Conservation (phyloP, 768 basidiomycete genomes). For the Fibroporia radiculosa region DNA sequence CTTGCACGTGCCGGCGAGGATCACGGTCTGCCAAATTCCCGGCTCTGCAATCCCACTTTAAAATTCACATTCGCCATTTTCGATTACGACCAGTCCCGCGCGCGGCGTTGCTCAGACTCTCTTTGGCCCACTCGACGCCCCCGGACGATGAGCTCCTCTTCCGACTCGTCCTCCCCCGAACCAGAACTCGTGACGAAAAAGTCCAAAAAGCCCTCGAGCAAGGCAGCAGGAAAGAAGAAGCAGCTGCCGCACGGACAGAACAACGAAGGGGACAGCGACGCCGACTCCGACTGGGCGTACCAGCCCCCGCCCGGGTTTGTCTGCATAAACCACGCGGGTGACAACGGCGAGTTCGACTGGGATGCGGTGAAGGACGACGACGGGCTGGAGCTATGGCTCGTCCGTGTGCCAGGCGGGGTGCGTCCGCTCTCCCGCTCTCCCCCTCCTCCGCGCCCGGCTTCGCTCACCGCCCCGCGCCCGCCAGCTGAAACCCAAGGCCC, state of each 20-base stretch:
- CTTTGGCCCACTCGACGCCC: too few relatives aligned
- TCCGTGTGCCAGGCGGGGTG: constrained; percentile 63
- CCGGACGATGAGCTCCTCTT: constrained; percentile 5
- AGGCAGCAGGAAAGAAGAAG: too few relatives aligned
- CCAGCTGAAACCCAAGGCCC: constrained; percentile 60
- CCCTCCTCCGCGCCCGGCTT: neutral
- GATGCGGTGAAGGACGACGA: constrained; percentile 45
- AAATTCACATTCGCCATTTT: too few relatives aligned
- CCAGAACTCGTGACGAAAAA: constrained; percentile 12
- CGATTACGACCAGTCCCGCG: too few relatives aligned
- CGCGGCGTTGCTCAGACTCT: too few relatives aligned
- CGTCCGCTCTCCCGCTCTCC: constrained; percentile 25
- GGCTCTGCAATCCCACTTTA: too few relatives aligned
- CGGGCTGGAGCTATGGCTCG: constrained; percentile 62
- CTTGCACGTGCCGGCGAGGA: too few relatives aligned
- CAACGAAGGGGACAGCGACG: constrained; percentile 42
- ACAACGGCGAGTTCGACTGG: constrained; percentile 56
- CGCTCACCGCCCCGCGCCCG: neutral
- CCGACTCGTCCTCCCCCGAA: constrained; percentile 13
- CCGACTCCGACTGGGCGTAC: constrained; percentile 51
- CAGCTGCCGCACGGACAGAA: constrained; percentile 8
- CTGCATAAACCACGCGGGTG: constrained; percentile 37
- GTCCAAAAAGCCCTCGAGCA: constrained; percentile 22
- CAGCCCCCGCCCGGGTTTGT: constrained; percentile 47
- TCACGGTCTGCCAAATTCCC: too few relatives aligned